Evolutionary conservation across 371 early-diverging fungal species (phyloP), one percentile per base, ranked within the genome.

Genomic region (Mortierella sp.): DNA sequence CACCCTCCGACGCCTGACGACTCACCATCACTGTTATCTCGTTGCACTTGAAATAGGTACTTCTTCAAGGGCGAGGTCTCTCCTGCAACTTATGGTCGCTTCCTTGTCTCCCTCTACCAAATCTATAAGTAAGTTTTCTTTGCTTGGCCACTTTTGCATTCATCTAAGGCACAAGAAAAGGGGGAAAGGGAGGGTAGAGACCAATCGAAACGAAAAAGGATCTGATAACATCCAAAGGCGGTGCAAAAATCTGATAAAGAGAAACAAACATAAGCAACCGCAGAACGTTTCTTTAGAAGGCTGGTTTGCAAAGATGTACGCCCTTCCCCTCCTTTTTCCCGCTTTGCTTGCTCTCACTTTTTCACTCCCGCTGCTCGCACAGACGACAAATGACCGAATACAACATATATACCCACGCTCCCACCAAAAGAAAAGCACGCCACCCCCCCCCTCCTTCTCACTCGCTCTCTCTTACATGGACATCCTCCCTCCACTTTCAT

Each of bases 1-100:
- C 35, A n/a, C 58, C 14, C 14, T 29, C 58, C 27, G 58, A 29
- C 4, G 1, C 29, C 27, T 29, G 11, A 63, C n/a, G 18, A 60
- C 35, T 44, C 2, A 48, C 44, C 56, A 32, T 12, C 8, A 14
- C 11, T 11, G 4, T 27, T 27, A 3, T 32, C 35, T 35, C 35
- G 27, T 35, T 63, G 35, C 18, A 21, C 48, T 38, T 35, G 27
- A 18, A 18, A 38, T 58, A 80, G 84, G 51, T 74, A 77, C 56
- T 84, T 84, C 70, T 84, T 84, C 81, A 84, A 84, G 76, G 84
- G 84, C 29, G 84, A 84, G n/a, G 58, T 84, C 71, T 71, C 74
- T 18, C 72, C 75, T 27, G 73, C 75, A n/a, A 38, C 60, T 41
- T 83, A 84, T 55, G 77, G 88, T 56, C 75, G 75, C 49, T 77